Conservation (phyloP, 169 alveolate species). For the Miamiensis avidus region DNA sequence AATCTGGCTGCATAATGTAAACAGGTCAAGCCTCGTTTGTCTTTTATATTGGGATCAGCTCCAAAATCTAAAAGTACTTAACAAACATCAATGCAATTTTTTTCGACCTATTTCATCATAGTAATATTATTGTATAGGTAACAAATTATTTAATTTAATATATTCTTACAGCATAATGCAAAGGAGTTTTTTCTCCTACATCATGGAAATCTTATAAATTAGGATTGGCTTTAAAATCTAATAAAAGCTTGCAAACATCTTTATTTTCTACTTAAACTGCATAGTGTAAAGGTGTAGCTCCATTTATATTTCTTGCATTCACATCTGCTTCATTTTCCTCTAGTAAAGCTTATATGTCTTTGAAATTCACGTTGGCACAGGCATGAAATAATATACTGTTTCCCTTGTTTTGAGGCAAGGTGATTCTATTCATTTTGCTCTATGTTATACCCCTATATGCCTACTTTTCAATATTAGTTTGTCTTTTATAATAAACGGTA, state of each 20-base stretch:
- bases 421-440: constrained; percentile 31
- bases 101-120: too few species aligned
- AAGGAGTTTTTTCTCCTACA: constrained; percentile 62
- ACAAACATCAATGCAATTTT: constrained; percentile 40
- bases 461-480: too few species aligned
- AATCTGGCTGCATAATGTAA: constrained; percentile 68
- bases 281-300: constrained; percentile 64
- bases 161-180: constrained; percentile 70
- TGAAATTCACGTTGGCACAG: constrained; percentile 53
- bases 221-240: constrained; percentile 62
- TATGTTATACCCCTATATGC: too few species aligned
- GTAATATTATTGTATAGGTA: too few species aligned
- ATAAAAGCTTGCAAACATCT: constrained; percentile 45
- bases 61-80: constrained; percentile 57
- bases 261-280: constrained; percentile 56
- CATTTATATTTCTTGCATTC: constrained; percentile 63
- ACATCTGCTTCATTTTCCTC: constrained; percentile 70
- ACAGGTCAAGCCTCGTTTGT: constrained; percentile 58
- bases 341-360: constrained; percentile 52
- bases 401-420: constrained; percentile 51
- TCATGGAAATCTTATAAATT: constrained; percentile 57
- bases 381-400: constrained; percentile 65
- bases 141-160: too few species aligned
- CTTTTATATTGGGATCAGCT: constrained; percentile 59
- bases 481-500: too few species aligned